Percentiles rank a stretch among this genome's conserved stretches.
Conservation (phyloP, 2,329 filamentous ascomycete species). For the Fusarium nanum region DNA sequence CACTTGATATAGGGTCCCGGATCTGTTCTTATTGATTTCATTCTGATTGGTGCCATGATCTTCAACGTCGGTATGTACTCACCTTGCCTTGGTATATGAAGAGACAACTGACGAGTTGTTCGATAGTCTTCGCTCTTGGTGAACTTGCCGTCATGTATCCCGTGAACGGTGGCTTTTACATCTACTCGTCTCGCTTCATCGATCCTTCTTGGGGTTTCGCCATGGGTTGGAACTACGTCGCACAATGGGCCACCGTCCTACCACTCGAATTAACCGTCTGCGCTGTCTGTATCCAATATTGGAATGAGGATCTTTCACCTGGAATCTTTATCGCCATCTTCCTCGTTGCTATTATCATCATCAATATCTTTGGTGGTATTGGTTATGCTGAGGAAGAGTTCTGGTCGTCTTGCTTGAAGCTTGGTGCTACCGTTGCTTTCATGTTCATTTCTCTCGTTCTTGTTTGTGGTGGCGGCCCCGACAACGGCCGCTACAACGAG, state of each 20-base stretch:
- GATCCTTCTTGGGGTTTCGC: conserved; percentile 70
- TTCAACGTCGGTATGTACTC: conserved; percentile 60
- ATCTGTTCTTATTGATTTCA: conserved; percentile 62
- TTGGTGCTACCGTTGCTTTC: conserved; percentile 68
- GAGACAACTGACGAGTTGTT: conserved; percentile 14
- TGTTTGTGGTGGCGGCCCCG: conserved; percentile 67
- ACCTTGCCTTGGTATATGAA: background rate
- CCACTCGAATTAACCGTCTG: conserved; percentile 65
- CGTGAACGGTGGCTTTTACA: conserved; percentile 72
- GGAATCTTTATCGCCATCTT: conserved; percentile 68
- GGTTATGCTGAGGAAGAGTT: conserved; percentile 69
- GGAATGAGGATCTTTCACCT: conserved; percentile 59
- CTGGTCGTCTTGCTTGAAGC: conserved; percentile 65
- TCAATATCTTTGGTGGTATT: conserved; percentile 67
- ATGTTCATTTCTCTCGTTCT: conserved; percentile 71
- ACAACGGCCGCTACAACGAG: conserved; percentile 55
- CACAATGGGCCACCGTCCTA: conserved; percentile 63
- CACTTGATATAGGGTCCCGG: conserved; percentile 51
- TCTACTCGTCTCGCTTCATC: conserved; percentile 71
- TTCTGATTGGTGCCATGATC: conserved; percentile 70
- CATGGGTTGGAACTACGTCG: conserved; percentile 60
- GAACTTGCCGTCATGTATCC: conserved; percentile 72
- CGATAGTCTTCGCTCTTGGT: conserved; percentile 66
- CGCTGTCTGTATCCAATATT: conserved; percentile 63
- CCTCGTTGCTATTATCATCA: conserved; percentile 59